Percentiles rank a stretch among this genome's conserved stretches.
phyloP scores from a whole-genome alignment of 495 filamentous ascomycete genomes.

The Letharia lupina region DNA sequence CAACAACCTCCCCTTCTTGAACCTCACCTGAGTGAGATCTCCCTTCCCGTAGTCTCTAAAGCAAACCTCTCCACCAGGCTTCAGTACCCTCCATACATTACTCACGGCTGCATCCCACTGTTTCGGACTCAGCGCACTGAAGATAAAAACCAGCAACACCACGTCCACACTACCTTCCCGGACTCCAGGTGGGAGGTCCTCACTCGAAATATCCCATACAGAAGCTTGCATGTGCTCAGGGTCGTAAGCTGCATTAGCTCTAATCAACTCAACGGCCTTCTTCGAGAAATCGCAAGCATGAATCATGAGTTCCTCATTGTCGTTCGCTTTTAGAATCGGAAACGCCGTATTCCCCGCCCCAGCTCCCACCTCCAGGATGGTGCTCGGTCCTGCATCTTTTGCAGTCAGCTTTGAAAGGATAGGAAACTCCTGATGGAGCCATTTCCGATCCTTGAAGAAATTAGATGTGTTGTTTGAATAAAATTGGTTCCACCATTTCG shows the following conservation, averaged over 20 bases:
- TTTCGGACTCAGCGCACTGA: constrained; percentile 75
- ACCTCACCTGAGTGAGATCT: constrained; percentile 91
- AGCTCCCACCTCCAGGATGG: constrained; percentile 83
- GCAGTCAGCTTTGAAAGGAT: constrained; percentile 61
- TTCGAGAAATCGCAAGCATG: constrained; percentile 92
- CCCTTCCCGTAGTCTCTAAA: constrained; percentile 95
- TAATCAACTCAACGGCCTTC: constrained; percentile 84
- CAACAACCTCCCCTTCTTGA: constrained; percentile 86
- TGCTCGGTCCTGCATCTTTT: constrained; percentile 49
- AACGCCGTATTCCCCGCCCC: constrained; percentile 96
- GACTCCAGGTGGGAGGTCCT: constrained; percentile 68
- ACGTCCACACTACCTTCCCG: constrained; percentile 71
- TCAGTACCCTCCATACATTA: constrained; percentile 75
- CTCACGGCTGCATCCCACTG: constrained; percentile 78
- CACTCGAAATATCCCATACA: constrained; percentile 78
- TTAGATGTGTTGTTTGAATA: constrained; percentile 91
- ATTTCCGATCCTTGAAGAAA: constrained; percentile 98
- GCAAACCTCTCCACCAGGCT: constrained; percentile 79
- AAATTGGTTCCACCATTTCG: constrained; percentile 94
- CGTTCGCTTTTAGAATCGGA: constrained; percentile 71
- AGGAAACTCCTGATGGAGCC: constrained; percentile 92
- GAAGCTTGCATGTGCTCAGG: constrained; percentile 64
- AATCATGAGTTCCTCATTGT: constrained; percentile 67
- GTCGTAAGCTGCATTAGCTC: constrained; percentile 57
- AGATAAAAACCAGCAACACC: constrained; percentile 91